These are phyloP conservation scores for Xylaria nigripes DNA, from an alignment of 495 filamentous ascomycete species.

Conservation along the genomic window DNA sequence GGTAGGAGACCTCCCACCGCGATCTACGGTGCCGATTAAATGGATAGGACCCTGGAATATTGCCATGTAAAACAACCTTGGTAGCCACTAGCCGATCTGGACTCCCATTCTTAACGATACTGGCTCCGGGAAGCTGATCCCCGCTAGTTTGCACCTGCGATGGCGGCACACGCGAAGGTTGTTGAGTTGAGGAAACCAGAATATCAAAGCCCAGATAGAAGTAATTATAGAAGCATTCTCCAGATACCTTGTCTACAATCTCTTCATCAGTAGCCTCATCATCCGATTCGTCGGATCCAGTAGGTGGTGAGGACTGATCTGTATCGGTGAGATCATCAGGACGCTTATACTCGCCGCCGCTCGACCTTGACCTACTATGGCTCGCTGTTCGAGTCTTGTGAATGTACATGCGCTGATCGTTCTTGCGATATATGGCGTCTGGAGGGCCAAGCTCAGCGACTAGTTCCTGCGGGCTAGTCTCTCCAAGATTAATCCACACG, in stretches of 20 bases:
- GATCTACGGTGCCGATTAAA: conserved; percentile 91
- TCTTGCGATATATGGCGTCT: conserved; percentile 91
- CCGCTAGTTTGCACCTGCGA: conserved; percentile 37
- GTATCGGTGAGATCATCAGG: conserved; percentile 63
- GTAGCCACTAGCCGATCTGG: conserved; percentile 67
- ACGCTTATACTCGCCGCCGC: conserved; percentile 41
- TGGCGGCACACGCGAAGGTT: conserved; percentile 51
- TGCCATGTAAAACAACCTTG: conserved; percentile 85
- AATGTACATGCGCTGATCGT: conserved; percentile 84
- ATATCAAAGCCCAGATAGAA: conserved; percentile 93
- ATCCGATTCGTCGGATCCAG: conserved; percentile 68
- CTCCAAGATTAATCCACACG: conserved; percentile 62
- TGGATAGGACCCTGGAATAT: conserved; percentile 89
- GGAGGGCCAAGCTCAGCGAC: conserved; percentile 85
- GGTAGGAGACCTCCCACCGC: conserved; percentile 71
- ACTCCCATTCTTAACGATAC: conserved; percentile 28
- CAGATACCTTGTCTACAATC: conserved; percentile 38
- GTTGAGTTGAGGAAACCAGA: conserved; percentile 70
- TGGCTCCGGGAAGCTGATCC: conserved; percentile 15
- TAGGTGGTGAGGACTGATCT: conserved; percentile 73
- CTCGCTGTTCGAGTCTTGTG: conserved; percentile 54
- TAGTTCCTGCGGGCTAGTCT: conserved; percentile 84
- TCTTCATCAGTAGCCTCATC: conserved; percentile 50
- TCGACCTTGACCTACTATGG: conserved; percentile 36
- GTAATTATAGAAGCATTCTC: conserved; percentile 93